Conservation (phyloP, 228 moss, liverwort and hornwort species). For the Sphagnum magellanicum region DNA sequence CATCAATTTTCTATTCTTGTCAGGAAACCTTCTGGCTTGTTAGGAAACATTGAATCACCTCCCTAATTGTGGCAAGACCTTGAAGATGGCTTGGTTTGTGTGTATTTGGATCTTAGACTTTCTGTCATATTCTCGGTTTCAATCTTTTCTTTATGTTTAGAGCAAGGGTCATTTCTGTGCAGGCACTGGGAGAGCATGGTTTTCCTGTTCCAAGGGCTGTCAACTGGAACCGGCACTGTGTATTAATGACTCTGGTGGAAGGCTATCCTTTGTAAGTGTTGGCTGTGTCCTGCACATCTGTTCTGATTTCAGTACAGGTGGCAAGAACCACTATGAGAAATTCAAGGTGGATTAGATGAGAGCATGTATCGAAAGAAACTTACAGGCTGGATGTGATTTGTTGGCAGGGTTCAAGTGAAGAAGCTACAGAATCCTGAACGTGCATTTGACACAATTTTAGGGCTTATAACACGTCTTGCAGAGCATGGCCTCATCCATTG, state of each 20-base stretch:
- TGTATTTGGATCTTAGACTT: neutral
- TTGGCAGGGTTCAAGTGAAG: slow-evolving; percentile 78
- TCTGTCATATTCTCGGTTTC: neutral
- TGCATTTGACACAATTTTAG: slow-evolving; percentile 65
- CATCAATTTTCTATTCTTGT: no score
- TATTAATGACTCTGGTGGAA: slow-evolving; percentile 76
- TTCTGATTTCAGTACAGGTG: no score
- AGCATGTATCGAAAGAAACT: no score
- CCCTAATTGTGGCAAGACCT: no score
- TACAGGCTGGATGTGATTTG: slow-evolving; percentile 6
- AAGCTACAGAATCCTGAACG: slow-evolving; percentile 45
- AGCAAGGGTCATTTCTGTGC: neutral
- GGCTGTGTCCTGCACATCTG: no score
- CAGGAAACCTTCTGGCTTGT: no score
- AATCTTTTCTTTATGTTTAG: neutral
- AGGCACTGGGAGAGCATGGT: slow-evolving; percentile 80
- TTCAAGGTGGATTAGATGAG: no score
- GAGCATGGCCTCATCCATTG: slow-evolving; percentile 85
- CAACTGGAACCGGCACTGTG: slow-evolving; percentile 85
- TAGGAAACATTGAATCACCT: no score
- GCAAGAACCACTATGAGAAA: no score
- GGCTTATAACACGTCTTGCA: slow-evolving; percentile 72
- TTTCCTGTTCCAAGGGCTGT: slow-evolving; percentile 82
- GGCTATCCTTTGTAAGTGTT: slow-evolving; percentile 74
- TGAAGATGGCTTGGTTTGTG: no score